Evolutionary conservation across 805 yeast genomes (phyloP), one percentile per base, ranked within the genome.

Genomic region (Saturnispora besseyi): DNA sequence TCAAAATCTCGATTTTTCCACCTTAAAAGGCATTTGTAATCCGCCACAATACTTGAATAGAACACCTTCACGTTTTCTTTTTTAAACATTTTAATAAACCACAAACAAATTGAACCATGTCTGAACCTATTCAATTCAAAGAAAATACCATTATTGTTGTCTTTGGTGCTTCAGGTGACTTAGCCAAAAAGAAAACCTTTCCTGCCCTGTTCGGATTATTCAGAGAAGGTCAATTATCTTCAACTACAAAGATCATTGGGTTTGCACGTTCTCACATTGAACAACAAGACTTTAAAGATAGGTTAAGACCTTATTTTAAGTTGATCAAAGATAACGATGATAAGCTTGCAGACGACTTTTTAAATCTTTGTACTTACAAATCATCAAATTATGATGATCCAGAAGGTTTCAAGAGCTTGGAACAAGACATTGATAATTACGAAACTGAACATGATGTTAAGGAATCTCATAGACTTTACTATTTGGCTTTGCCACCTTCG

Each of bases 131-230:
- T 46, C 59, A 74, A 52, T 85, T 84, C 65, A 81, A 77, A 52
- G 78, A 83, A 55, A 71, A 84, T 68, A 81, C 87, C 8, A 73
- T 79, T 41, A 75, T 90, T 59, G 87, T 83, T 28, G 95, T 90
- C 30, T 85, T 89, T 60, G 97, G 97, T 48, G 97, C 97, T 41
- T 86, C 95, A 22, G 97, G 97, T 47, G 96, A 90, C 66, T 74
- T 90, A 56, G 96, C 96, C 50, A 88, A 87, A 72, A 90, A 90
- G 81, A 90, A 90, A 72, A 90, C 96, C 2, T 88, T 87, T 69
- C 95, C 95, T 9, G 91, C 93, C 4, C 68, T 86, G 21, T 85
- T 84, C 59, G 95, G 93, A 10, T 73, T 86, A 36, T 79, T 60
- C 69, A 73, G 86, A 56, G 83, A 90, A 64, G 96, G 95, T 38